These are phyloP conservation scores for Aspergillus japonicus DNA, from an alignment of 2,329 filamentous ascomycete genomes.

Conservation along the genomic window DNA sequence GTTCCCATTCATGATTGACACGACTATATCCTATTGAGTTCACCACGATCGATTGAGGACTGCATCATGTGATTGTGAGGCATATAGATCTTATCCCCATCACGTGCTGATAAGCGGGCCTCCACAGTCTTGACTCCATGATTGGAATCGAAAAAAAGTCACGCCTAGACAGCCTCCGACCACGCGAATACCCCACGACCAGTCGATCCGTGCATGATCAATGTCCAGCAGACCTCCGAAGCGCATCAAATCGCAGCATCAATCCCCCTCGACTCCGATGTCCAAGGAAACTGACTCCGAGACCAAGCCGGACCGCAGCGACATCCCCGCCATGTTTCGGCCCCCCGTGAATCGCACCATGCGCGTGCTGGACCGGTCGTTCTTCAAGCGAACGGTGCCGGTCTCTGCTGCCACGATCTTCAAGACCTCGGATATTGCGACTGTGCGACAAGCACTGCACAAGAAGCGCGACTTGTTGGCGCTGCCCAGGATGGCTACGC, in stretches of 20 bases:
- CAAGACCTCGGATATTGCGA: constrained; percentile 72
- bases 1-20: too few relatives aligned
- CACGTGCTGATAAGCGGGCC: constrained; percentile 13
- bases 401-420: constrained; percentile 75
- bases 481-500: constrained; percentile 62
- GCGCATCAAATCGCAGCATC: background rate
- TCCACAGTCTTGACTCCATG: background rate
- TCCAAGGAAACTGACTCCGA: constrained; percentile 19
- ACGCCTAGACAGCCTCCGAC: background rate
- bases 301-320: constrained; percentile 22
- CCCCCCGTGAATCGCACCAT: constrained; percentile 79
- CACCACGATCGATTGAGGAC: too few relatives aligned
- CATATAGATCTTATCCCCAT: constrained; percentile 8
- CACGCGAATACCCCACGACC: background rate
- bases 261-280: background rate
- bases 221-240: background rate
- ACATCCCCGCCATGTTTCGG: constrained; percentile 60
- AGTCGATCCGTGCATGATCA: background rate
- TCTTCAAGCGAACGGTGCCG: constrained; percentile 75
- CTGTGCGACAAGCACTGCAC: constrained; percentile 65
- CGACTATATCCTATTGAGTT: too few relatives aligned
- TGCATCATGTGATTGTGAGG: background rate
- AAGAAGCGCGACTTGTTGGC: constrained; percentile 65
- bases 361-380: constrained; percentile 74
- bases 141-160: background rate